Evolutionary conservation across 225 moss, liverwort and hornwort species (phyloP).

Genomic region (Lunularia cruciata): DNA sequence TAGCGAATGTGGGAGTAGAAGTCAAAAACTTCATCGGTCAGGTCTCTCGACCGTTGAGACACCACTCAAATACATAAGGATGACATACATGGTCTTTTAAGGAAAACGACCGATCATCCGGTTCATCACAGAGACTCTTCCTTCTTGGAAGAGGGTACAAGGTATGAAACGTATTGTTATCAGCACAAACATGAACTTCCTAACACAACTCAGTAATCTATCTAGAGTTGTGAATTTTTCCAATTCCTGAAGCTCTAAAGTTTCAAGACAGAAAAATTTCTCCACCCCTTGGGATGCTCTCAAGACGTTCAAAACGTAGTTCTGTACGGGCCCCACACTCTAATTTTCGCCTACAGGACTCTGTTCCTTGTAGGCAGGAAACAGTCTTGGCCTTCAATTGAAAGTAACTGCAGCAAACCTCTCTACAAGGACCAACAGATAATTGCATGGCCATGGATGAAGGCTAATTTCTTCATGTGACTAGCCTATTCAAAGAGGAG

Average conservation of each 20-base stretch:
- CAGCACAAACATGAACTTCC: conserved; percentile 1
- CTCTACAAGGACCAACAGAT: conserved; percentile 9
- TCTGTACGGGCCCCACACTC: not conserved
- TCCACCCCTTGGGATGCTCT: conserved; percentile 5
- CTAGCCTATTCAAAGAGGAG: conserved; percentile 4
- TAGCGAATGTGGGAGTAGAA: too few relatives aligned
- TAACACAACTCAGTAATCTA: not conserved
- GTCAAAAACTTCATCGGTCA: too few relatives aligned
- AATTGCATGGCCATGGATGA: conserved; percentile 1
- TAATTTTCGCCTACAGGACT: not conserved
- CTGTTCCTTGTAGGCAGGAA: not conserved
- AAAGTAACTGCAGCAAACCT: conserved; percentile 13
- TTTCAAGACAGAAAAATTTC: not conserved
- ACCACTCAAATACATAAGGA: too few relatives aligned
- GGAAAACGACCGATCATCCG: too few relatives aligned
- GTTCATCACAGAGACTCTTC: not conserved
- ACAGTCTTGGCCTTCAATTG: not conserved
- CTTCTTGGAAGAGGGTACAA: not conserved
- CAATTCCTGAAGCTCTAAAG: conserved; percentile 3
- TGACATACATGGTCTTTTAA: too few relatives aligned
- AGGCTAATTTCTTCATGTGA: conserved; percentile 10
- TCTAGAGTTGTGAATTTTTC: conserved; percentile 7
- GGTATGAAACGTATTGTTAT: not conserved
- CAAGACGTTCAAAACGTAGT: conserved; percentile 17
- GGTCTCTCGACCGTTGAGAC: too few relatives aligned